Evolutionary conservation across 495 filamentous ascomycete species (phyloP), one percentile per base, ranked within the genome.

Genomic region (Penicillium dipodomyicola): DNA sequence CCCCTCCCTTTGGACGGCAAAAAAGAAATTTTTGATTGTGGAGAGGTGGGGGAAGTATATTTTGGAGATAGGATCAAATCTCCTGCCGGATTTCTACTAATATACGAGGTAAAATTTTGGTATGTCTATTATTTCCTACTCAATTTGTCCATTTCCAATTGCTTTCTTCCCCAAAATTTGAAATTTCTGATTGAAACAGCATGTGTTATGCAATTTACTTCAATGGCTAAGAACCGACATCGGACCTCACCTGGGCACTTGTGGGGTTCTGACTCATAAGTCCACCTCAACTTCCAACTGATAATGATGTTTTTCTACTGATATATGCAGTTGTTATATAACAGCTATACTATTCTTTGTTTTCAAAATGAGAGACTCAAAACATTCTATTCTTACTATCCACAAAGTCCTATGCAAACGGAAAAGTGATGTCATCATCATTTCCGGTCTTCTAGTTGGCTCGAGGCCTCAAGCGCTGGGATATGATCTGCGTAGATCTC

Each of bases 21-120:
- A 59, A 60, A 49, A 59, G 35, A 63, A 67, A 67, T 59, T 58
- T 65, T 68, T 57, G 43, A 47, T 41, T 49, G 54, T 49, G 61
- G 61, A 49, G 61, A 58, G 57, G 64, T 58, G 49, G 58, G 37
- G 40, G 40, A 19, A 29, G 29, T n/a, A 33, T 20, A 43, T 17
- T n/a, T 25, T 9, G 6, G 27, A 9, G 17, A 33, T 54, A 54
- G 52, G 52, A 29, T 54, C 30, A 33, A 14, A 32, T 11, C 9
- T 3, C 30, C 30, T 12, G 10, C 12, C 30, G 11, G 12, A 10
- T 3, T 5, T 30, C 29, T 30, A 30, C 29, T 11, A 30, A 30
- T 30, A 11, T 10, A 11, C 29, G 4, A 4, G 5, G 2, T 12
- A 49, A 4, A 33, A n/a, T n/a, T 14, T 14, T 33, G 11, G 30